Evolutionary conservation across 176 grass and related monocot genomes (phyloP), one percentile per base, ranked within the genome.

Genomic region (Rhynchospora pubera): DNA sequence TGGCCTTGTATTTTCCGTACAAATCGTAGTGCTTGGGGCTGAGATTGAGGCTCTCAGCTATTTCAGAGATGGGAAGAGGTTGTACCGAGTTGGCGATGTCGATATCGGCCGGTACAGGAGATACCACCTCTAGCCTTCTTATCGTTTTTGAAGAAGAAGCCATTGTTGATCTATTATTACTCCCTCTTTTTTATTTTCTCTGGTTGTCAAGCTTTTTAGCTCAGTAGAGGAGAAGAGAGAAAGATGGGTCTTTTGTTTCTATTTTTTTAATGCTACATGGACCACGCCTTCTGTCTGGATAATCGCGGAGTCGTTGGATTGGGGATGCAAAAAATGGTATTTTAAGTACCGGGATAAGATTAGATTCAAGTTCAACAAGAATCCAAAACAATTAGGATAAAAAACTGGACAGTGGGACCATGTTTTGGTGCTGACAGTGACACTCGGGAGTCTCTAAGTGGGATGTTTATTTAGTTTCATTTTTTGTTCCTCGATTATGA

Each of bases 1-100:
- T 99, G 80, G 96, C 92, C 86, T 99, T 99, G 92, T 95, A 95
- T 69, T 93, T 99, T 14, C 92, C 96, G 83, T 95, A 99, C 72
- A 95, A 89, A 21, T 99, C 96, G 89, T 87, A 95, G 89, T 99
- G 87, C 19, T 93, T 82, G 15, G 96, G 82, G 1, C 82, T 72
- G 63, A 99, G 89, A 39, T 90, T 90, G 61, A 99, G 89, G 84
- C 85, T 89, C 1, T 87, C 84, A 0, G 92, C 96, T 82, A 99
- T 90, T 46, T 91, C 85, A 2, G 87, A 64, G 87, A 99, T 95
- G 39, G 83, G 86, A 34, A 93, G 89, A 55, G 96, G 91, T 82
- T 89, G 86, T 79, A 99, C 86, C 82, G 89, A 80, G 80, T 99
- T 99, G 89, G 96, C 96, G 87, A 99, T 89, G 91, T 99, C 93